Evolutionary conservation across 768 basidiomycete species (phyloP).

Genomic region (Leccinellum albellum): DNA sequence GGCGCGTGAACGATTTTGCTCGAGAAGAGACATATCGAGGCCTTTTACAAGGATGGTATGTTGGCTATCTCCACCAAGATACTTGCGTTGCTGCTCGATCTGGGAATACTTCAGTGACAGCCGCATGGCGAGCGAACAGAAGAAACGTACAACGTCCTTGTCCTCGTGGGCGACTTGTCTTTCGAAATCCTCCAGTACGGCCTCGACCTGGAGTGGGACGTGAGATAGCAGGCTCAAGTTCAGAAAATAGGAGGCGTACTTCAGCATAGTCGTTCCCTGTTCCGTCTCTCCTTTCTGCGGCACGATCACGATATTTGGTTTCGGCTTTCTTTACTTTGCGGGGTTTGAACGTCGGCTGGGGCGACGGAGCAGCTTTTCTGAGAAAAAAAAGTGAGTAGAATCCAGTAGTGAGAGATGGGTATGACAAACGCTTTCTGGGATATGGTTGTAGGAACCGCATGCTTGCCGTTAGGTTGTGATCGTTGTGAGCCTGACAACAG

Average conservation of each 20-base stretch:
- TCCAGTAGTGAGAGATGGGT: neutral
- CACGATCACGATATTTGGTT: constrained; percentile 67
- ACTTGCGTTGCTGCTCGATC: constrained; percentile 71
- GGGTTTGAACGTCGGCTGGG: constrained; percentile 74
- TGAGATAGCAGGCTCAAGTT: neutral
- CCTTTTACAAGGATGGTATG: constrained; percentile 89
- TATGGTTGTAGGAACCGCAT: neutral
- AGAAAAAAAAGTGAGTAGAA: neutral
- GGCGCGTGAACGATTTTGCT: constrained; percentile 73
- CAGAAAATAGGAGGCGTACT: constrained; percentile 34
- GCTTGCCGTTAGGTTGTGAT: constrained; percentile 13
- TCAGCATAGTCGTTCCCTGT: constrained; percentile 70
- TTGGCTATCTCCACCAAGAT: constrained; percentile 80
- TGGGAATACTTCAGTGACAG: constrained; percentile 26
- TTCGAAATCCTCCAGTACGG: constrained; percentile 80
- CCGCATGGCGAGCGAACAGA: neutral
- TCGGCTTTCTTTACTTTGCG: constrained; percentile 69
- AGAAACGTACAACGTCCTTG: constrained; percentile 48
- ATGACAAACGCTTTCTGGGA: constrained; percentile 18
- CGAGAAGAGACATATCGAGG: constrained; percentile 81
- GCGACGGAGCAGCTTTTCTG: constrained; percentile 48
- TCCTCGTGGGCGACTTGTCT: constrained; percentile 56
- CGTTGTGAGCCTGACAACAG: constrained; percentile 40
- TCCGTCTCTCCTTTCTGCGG: constrained; percentile 67
- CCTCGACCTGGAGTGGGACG: constrained; percentile 54